Evolutionary conservation across 768 basidiomycete genomes (phyloP), one percentile per base, ranked within the genome.

Genomic region (Podaxis pistillaris): DNA sequence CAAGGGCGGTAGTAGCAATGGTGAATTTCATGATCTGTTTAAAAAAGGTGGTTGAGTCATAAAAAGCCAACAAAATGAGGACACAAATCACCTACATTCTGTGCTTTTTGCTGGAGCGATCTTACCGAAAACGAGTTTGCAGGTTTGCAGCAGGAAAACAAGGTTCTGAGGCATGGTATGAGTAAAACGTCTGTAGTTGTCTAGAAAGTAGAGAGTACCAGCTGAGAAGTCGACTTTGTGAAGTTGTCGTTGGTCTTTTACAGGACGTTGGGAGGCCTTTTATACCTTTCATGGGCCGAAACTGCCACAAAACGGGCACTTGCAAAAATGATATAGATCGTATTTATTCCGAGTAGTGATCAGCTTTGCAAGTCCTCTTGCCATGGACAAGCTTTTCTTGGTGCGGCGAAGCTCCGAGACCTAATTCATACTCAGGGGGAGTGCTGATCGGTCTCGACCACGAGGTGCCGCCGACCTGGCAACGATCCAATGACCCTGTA

Each of bases 1-100:
- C n/a, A 30, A 58, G 9, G 15, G 46, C 56, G 26, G 56, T 58
- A n/a, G 57, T 58, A 36, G 41, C n/a, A 44, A 63, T 1, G 24
- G 19, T 57, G 56, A 63, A 58, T 13, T 52, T 63, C 62, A 63
- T 63, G 11, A 26, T 63, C 57, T 58, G 30, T 44, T 44, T 7
- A n/a, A 44, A 2, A 6, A n/a, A 44, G 41, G 41, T 17, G 8
- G 41, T 15, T 44, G 6, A 5, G 17, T 3, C 17, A 44, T 44
- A 6, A 15, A 13, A 44, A 8, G 41, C 28, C 28, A 15, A 6
- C 15, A 17, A 17, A 44, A 44, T 15, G 41, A 44, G 41, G 6
- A 15, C 17, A 44, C 15, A 44, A n/a, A 19, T 30, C 28, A 30
- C 41, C n/a, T n/a, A 44, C 41, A n/a, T 6, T 44, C n/a, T 17